Conservation (phyloP, 1,284 basidiomycete species). For the Phlebopus sp. region DNA sequence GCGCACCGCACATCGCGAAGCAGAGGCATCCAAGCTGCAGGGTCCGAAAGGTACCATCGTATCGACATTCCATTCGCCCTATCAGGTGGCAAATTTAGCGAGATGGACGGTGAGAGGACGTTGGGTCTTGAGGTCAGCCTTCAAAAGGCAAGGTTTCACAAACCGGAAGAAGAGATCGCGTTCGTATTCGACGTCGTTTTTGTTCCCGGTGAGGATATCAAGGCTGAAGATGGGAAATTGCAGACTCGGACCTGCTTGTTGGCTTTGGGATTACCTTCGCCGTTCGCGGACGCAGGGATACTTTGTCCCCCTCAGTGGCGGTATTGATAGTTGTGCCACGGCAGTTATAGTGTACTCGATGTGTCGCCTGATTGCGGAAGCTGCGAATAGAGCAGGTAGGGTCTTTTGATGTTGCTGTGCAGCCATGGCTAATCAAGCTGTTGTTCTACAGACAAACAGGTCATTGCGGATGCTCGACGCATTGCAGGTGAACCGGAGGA, state of each 20-base stretch:
- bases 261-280: slow-evolving; percentile 98
- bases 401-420: slow-evolving; percentile 1
- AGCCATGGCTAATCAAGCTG: not conserved
- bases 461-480: slow-evolving; percentile 87
- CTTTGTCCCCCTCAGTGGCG: slow-evolving; percentile 96
- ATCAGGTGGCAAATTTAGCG: slow-evolving; percentile 66
- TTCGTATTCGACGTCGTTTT: slow-evolving; percentile 40
- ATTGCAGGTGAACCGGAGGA: slow-evolving; percentile 83
- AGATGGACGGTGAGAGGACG: slow-evolving; percentile 49
- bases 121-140: slow-evolving; percentile 44
- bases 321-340: slow-evolving; percentile 96
- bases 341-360: slow-evolving; percentile 95
- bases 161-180: slow-evolving; percentile 97
- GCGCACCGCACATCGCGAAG: slow-evolving; percentile 81
- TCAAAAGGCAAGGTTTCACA: slow-evolving; percentile 74
- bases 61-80: slow-evolving; percentile 78
- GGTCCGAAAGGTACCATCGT: slow-evolving; percentile 69
- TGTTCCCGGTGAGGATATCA: not conserved
- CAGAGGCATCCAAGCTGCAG: slow-evolving; percentile 87
- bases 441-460: slow-evolving; percentile 64
- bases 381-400: slow-evolving; percentile 68
- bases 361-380: slow-evolving; percentile 87
- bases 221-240: slow-evolving; percentile 9
- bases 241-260: slow-evolving; percentile 95
- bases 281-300: slow-evolving; percentile 94